Evolutionary conservation across 2,329 filamentous ascomycete species (phyloP), one percentile per base, ranked within the genome.

Genomic region (Lasiodiplodia sp.): DNA sequence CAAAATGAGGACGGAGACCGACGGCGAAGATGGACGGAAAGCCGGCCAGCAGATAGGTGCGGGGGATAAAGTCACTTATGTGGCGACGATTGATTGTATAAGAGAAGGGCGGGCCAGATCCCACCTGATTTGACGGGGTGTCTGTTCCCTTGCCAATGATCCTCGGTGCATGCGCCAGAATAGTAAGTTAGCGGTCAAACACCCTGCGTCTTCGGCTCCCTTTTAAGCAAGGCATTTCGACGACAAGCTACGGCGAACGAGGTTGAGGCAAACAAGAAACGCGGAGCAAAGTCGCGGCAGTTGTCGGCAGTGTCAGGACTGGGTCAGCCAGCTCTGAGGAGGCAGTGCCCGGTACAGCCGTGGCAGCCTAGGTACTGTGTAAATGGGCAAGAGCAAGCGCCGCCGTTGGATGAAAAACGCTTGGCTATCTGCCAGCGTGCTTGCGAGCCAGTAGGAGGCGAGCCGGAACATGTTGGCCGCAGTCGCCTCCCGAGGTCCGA

Each of bases 211-310:
- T 38, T 60, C 21, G 56, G 55, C n/a, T 25, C 6, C 40, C 7
- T 47, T 47, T 47, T n/a, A n/a, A 47, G 40, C 40, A 47, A 18
- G 40, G 21, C 40, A 5, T 47, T 47, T n/a, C 40, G 37, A 47
- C 6, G 40, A n/a, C 40, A 6, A 47, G 40, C 4, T 2, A 23
- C 55, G 55, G 34, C n/a, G 55, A 16, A 47, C 10, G 14, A 49
- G 21, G 16, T 44, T 40, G 34, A 21, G 23, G 28, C 28, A 21
- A 4, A 28, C 31, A 62, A 34, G 25, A 12, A 37, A 21, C 21
- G n/a, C 40, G 60, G 47, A 23, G 14, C 28, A 52, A 18, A 31
- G 28, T 21, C 16, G 28, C 60, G 60, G 60, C 58, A 63, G 58
- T 34, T 63, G 38, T 37, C 58, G 44, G 58, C 40, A 51, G 25